phyloP scores from a whole-genome alignment of 768 basidiomycete species.

The Sarcomyxa edulis region DNA sequence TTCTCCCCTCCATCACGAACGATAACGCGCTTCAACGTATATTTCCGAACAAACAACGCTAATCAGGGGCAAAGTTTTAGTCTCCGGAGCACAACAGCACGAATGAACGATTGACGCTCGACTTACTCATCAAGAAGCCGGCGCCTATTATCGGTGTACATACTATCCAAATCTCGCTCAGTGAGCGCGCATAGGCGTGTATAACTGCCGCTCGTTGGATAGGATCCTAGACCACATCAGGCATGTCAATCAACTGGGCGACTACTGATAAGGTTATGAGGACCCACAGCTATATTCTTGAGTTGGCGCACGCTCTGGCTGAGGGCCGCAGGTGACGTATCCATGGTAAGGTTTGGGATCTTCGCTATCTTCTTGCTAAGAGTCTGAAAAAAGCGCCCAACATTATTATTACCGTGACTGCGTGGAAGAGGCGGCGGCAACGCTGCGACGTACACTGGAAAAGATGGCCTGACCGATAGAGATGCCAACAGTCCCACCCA shows the following conservation, averaged over 20 bases:
- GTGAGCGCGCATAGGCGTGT: slow-evolving; percentile 59
- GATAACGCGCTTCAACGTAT: slow-evolving; percentile 50
- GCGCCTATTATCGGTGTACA: slow-evolving; percentile 52
- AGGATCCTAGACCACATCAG: slow-evolving; percentile 34
- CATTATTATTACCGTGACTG: background rate
- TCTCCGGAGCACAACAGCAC: background rate
- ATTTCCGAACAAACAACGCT: slow-evolving; percentile 56
- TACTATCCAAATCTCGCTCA: slow-evolving; percentile 62
- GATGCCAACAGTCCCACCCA: slow-evolving; percentile 77
- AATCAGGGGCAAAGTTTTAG: slow-evolving; percentile 2
- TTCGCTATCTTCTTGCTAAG: slow-evolving; percentile 29
- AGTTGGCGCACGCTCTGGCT: slow-evolving; percentile 41
- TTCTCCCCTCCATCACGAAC: slow-evolving; percentile 28
- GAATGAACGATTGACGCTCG: background rate
- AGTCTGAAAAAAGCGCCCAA: slow-evolving; percentile 18
- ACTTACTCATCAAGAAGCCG: slow-evolving; percentile 46
- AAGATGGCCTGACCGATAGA: slow-evolving; percentile 71
- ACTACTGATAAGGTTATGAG: background rate
- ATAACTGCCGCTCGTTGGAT: slow-evolving; percentile 41
- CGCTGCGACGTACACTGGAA: slow-evolving; percentile 45
- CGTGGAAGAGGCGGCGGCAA: slow-evolving; percentile 3
- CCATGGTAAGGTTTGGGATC: slow-evolving; percentile 31
- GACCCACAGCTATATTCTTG: slow-evolving; percentile 37
- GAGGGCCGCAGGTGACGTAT: slow-evolving; percentile 37
- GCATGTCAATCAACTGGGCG: background rate